Conservation (phyloP, 495 filamentous ascomycete genomes). For the Sordaria brevicollis region DNA sequence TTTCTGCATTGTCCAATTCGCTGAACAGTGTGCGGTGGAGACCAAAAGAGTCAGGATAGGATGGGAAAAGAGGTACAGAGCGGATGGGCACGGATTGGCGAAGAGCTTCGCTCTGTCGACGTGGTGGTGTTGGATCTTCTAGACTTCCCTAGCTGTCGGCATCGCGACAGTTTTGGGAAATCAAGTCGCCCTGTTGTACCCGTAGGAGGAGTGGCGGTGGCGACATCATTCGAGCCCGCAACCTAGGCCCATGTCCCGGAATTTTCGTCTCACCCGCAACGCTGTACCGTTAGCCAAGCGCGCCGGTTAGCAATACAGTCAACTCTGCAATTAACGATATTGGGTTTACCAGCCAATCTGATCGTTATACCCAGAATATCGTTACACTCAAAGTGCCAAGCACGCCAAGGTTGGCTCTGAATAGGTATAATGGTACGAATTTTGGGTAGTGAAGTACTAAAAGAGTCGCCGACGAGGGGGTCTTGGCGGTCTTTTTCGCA, state of each 20-base stretch:
- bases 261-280: not conserved
- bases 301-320: not conserved
- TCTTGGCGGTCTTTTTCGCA: too few species aligned
- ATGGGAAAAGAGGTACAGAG: not conserved
- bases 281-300: not conserved
- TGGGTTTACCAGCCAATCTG: too few species aligned
- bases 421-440: too few species aligned
- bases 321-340: too few species aligned
- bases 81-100: not conserved
- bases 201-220: not conserved
- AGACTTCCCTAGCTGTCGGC: not conserved
- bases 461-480: too few species aligned
- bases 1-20: not conserved
- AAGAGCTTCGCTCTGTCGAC: not conserved
- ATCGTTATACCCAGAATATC: too few species aligned
- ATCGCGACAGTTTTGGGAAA: not conserved
- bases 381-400: too few species aligned
- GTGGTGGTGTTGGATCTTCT: not conserved
- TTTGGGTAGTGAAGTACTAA: too few species aligned
- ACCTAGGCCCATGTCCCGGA: not conserved
- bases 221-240: not conserved
- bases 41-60: not conserved
- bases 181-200: not conserved
- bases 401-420: too few species aligned
- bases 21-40: not conserved